Base-by-base conservation (phyloP, 108 stramenopile genomes). In the Epithemia pelagica region DNA sequence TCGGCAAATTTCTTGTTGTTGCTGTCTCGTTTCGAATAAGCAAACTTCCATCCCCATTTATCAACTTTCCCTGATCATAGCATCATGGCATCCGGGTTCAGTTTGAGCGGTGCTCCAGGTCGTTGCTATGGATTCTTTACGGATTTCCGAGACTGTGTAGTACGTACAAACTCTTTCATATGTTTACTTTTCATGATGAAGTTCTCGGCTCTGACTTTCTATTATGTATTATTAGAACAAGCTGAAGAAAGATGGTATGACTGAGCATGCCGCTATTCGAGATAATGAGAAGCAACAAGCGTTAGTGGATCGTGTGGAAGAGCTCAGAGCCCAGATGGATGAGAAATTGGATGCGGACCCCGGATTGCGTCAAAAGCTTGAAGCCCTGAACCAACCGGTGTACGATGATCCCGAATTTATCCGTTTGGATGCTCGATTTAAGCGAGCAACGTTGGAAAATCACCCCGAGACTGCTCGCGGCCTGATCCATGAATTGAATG, bases 51-150 rank as follows among this genome's bases (percentile, higher is more conserved):
- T n/a, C n/a, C n/a, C n/a, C n/a, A n/a, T n/a, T n/a, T n/a, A n/a
- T n/a, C n/a, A n/a, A n/a, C n/a, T n/a, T n/a, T n/a, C n/a, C n/a
- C n/a, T n/a, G n/a, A n/a, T n/a, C n/a, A n/a, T n/a, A n/a, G n/a
- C 27, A 61, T 67, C 54, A 92, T 92, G 91, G 80, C 88, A 54
- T 87, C 86, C 58, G 91, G 88, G 74, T 79, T 74, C 37, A 82
- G 91, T 60, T 71, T 92, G 15, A 79, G 71, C 25, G 91, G 91
- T 20, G 75, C 80, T 22, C 69, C 87, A 24, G 80, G 91, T 30
- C 77, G 91, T 25, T 92, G 91, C 81, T 92, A 87, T 70, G 84
- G 86, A 21, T 92, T 89, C 74, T 92, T 74, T 63, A 82, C 87
- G 52, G 88, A 92, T 32, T 81, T 85, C 29, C 79, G 82, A 74